phyloP scores from a whole-genome alignment of 2,329 filamentous ascomycete species.

The Colletotrichum filicis region DNA sequence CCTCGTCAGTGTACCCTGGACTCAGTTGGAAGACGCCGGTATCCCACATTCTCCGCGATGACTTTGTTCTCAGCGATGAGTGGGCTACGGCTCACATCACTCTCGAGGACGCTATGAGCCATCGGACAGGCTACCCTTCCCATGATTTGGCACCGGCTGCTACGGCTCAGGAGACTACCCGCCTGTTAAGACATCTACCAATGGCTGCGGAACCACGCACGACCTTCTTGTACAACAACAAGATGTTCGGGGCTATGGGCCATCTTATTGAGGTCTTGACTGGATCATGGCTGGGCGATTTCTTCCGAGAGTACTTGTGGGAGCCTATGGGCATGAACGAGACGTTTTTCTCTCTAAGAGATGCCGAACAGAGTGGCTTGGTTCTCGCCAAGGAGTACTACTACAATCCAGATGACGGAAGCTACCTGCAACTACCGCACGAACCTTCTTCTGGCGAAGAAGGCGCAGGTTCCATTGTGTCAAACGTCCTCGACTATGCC shows the following conservation, averaged over 20 bases:
- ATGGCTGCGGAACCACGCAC: conserved; percentile 55
- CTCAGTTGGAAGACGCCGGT: conserved; percentile 60
- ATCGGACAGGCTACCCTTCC: conserved; percentile 61
- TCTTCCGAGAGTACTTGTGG: conserved; percentile 55
- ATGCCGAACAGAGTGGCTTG: conserved; percentile 39
- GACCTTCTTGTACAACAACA: conserved; percentile 60
- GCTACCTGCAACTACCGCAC: conserved; percentile 40
- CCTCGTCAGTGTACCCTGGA: conserved; percentile 44
- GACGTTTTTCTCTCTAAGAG: conserved; percentile 47
- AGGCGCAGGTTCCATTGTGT: conserved; percentile 57
- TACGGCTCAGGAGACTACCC: conserved; percentile 49
- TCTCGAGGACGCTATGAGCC: conserved; percentile 64
- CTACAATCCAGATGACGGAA: conserved; percentile 44
- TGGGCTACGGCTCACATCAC: conserved; percentile 61
- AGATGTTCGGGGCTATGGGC: conserved; percentile 58
- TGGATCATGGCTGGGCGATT: conserved; percentile 49
- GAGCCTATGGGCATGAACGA: conserved; percentile 58
- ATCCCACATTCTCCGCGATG: conserved; percentile 57
- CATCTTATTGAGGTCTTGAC: conserved; percentile 58
- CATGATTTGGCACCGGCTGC: conserved; percentile 48
- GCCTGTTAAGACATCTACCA: conserved; percentile 57
- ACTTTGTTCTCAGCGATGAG: conserved; percentile 61
- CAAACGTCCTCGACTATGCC: conserved; percentile 51
- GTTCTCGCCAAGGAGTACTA: conserved; percentile 55
- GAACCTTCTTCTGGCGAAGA: conserved; percentile 45